These are phyloP conservation scores for Lathyrus sativus DNA, from an alignment of 306 rosid species.

Conservation along the genomic window DNA sequence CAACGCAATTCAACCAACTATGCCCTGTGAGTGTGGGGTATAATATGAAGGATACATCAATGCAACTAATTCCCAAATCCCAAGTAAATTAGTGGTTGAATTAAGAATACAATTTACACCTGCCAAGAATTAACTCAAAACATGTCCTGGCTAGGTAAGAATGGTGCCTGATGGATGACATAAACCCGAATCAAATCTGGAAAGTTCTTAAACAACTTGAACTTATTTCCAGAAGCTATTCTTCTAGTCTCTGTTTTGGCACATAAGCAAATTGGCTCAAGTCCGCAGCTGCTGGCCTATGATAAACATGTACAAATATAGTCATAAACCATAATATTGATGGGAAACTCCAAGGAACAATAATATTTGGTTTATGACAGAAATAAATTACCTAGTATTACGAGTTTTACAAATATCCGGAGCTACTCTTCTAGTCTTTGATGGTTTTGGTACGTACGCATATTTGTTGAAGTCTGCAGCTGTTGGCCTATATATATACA, in stretches of 20 bases:
- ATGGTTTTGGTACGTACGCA: conserved; percentile 53
- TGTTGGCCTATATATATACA: conserved; percentile 44
- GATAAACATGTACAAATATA: conserved; percentile 22
- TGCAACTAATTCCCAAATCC: not conserved
- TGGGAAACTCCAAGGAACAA: conserved; percentile 30
- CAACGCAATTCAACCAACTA: conserved; percentile 32
- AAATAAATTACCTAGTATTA: conserved; percentile 50
- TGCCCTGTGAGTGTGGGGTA: conserved; percentile 33
- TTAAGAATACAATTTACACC: conserved; percentile 37
- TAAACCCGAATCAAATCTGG: conserved; percentile 19
- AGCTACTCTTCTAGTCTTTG: conserved; percentile 47
- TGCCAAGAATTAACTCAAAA: conserved; percentile 28
- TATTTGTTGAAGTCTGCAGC: conserved; percentile 52
- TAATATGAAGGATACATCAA: conserved; percentile 4
- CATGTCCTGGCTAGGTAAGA: conserved; percentile 30
- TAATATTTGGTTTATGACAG: conserved; percentile 25
- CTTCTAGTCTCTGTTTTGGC: conserved; percentile 54
- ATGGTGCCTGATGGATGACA: conserved; percentile 34
- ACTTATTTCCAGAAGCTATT: conserved; percentile 38
- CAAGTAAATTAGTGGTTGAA: conserved; percentile 19
- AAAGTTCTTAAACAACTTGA: conserved; percentile 32
- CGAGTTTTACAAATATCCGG: conserved; percentile 52
- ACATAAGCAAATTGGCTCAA: conserved; percentile 56
- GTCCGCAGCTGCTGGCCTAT: conserved; percentile 56
- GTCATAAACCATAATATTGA: conserved; percentile 36